Percentiles rank a stretch among this genome's conserved stretches.
These are phyloP conservation scores for Acanthochlamys bracteata DNA, from an alignment of 106 monocot genomes.

Conservation along the genomic window DNA sequence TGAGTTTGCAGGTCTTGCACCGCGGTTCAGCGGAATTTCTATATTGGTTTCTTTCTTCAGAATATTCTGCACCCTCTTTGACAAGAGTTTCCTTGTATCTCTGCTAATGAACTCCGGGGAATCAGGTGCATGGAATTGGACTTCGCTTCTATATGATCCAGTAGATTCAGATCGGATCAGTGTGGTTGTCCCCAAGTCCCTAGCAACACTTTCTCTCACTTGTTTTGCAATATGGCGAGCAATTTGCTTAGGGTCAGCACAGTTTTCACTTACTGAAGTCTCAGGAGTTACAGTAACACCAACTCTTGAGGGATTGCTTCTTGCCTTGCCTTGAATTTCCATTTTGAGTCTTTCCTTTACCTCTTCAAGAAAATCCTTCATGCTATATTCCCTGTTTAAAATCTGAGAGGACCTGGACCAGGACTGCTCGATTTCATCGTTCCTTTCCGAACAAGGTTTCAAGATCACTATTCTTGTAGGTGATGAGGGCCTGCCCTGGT, in stretches of 20 bases:
- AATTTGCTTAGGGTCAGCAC: slow-evolving; percentile 35
- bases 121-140: slow-evolving; percentile 15
- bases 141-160: slow-evolving; percentile 29
- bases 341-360: slow-evolving; percentile 68
- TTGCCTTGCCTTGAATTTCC: slow-evolving; percentile 53
- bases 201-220: slow-evolving; percentile 57
- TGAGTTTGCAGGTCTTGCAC: slow-evolving; percentile 17
- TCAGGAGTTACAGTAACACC: background rate
- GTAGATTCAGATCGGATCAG: slow-evolving; percentile 49
- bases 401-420: slow-evolving; percentile 31
- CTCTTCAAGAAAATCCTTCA: slow-evolving; percentile 75
- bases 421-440: slow-evolving; percentile 31
- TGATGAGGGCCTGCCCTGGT: slow-evolving; percentile 22
- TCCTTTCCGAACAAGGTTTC: slow-evolving; percentile 41
- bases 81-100: slow-evolving; percentile 40
- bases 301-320: slow-evolving; percentile 1
- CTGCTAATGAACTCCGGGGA: slow-evolving; percentile 28
- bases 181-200: slow-evolving; percentile 27
- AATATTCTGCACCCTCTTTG: slow-evolving; percentile 47
- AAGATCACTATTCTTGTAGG: slow-evolving; percentile 76
- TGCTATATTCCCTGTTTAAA: slow-evolving; percentile 33
- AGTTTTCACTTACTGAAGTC: slow-evolving; percentile 13
- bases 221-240: slow-evolving; percentile 43
- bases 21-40: slow-evolving; percentile 3
- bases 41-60: slow-evolving; percentile 38